Percentiles rank a stretch among this genome's conserved stretches.
phyloP scores from a whole-genome alignment of 139 green algal genomes.

The Picochlorum sp. region DNA sequence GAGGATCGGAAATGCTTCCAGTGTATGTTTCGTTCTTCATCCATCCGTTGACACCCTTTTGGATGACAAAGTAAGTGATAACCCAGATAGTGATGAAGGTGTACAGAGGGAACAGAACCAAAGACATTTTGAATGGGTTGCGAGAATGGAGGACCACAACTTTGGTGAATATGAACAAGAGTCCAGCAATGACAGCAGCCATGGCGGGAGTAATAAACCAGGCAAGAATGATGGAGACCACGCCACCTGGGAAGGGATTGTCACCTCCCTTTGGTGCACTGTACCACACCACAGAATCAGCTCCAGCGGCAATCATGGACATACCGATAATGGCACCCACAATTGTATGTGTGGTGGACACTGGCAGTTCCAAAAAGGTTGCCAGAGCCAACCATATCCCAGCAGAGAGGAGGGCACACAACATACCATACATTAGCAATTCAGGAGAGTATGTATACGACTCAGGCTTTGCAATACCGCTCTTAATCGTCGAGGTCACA shows the following conservation, averaged over 20 bases:
- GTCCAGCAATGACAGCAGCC: conserved; percentile 5
- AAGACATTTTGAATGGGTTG: not conserved
- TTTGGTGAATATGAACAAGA: conserved; percentile 19
- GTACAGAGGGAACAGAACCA: conserved; percentile 13
- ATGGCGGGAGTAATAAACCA: conserved; percentile 43
- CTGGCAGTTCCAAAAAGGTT: conserved; percentile 39
- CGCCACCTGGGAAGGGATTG: conserved; percentile 33
- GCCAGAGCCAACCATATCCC: conserved; percentile 39
- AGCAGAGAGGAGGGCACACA: conserved; percentile 37
- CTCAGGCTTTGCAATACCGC: conserved; percentile 24
- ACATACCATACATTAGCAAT: conserved; percentile 53
- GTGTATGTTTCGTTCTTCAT: conserved; percentile 8
- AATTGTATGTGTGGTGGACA: conserved; percentile 36
- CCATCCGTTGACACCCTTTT: conserved; percentile 33
- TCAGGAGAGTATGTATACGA: conserved; percentile 25
- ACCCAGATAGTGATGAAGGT: conserved; percentile 33
- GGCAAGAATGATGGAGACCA: conserved; percentile 32
- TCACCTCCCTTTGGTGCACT: not conserved
- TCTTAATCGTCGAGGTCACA: conserved; percentile 40
- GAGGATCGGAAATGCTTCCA: not conserved
- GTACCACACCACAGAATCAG: conserved; percentile 5
- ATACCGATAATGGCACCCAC: conserved; percentile 24
- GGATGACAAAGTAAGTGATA: conserved; percentile 51
- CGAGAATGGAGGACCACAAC: not conserved
- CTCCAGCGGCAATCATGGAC: conserved; percentile 8